Evolutionary conservation across 441 rosid genomes (phyloP).

Genomic region (Adansonia madagascariensis): DNA sequence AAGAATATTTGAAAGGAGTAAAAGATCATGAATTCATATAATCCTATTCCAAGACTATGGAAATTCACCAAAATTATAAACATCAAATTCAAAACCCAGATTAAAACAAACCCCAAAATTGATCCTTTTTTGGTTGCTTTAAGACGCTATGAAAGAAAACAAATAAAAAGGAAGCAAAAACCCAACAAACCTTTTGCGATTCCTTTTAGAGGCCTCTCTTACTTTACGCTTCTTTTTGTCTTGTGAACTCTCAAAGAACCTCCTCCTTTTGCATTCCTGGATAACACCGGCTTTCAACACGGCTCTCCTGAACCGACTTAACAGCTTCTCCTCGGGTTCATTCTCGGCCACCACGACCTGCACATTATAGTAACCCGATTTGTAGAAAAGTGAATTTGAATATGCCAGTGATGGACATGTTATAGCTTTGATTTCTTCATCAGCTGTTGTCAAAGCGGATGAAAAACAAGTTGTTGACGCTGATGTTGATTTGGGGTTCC

Average conservation of each 20-base stretch:
- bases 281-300: conserved; percentile 47
- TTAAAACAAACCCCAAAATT: not conserved
- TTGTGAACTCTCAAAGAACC: conserved; percentile 46
- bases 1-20: not conserved
- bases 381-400: conserved; percentile 42
- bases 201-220: conserved; percentile 48
- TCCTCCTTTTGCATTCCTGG: conserved; percentile 49
- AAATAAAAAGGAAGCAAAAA: too few relatives aligned
- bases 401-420: conserved; percentile 44
- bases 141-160: too few relatives aligned
- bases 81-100: not conserved
- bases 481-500: conserved; percentile 1
- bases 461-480: conserved; percentile 14
- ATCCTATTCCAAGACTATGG: not conserved
- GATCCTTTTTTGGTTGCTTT: not conserved
- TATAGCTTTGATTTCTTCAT: conserved; percentile 24
- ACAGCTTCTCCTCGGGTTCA: conserved; percentile 51
- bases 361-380: conserved; percentile 43
- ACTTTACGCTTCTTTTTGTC: conserved; percentile 49
- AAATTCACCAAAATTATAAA: not conserved
- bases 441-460: conserved; percentile 2
- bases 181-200: conserved; percentile 41
- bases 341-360: conserved; percentile 47
- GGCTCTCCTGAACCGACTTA: conserved; percentile 43
- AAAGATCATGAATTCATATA: not conserved